phyloP scores from a whole-genome alignment of 2,329 filamentous ascomycete species.

The Pleoardoris graminearum region DNA sequence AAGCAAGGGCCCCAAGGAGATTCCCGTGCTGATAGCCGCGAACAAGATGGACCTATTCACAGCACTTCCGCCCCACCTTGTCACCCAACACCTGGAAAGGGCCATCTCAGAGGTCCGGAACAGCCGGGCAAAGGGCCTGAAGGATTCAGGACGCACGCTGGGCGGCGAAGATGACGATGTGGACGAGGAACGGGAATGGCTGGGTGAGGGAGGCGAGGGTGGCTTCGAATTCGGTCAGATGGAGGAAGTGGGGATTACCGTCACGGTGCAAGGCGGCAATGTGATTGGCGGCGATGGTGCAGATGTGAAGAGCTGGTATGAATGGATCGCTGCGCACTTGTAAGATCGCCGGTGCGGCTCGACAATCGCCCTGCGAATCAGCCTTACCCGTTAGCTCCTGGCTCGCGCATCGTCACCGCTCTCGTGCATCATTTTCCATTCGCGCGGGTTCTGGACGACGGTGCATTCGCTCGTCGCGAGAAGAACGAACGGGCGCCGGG shows the following conservation, averaged over 20 bases:
- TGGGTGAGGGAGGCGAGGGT: conserved; percentile 78
- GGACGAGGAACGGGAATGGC: conserved; percentile 76
- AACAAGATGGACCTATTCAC: conserved; percentile 98
- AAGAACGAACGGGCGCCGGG: neutral
- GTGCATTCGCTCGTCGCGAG: neutral
- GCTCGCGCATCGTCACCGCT: neutral
- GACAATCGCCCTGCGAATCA: conserved; percentile 3
- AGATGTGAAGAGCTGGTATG: conserved; percentile 84
- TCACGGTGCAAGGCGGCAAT: conserved; percentile 78
- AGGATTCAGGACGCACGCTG: conserved; percentile 77
- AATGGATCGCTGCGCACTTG: conserved; percentile 80
- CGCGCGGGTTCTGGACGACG: neutral
- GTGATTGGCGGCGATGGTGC: conserved; percentile 64
- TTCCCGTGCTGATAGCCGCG: conserved; percentile 81
- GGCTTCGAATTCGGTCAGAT: conserved; percentile 81
- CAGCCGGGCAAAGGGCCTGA: conserved; percentile 74
- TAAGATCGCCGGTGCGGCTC: conserved; percentile 43
- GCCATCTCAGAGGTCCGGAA: conserved; percentile 79
- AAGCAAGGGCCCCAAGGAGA: conserved; percentile 60
- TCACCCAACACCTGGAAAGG: conserved; percentile 73
- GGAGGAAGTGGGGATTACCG: conserved; percentile 77
- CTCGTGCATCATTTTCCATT: neutral
- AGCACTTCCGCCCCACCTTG: conserved; percentile 76
- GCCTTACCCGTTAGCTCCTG: conserved; percentile 4
- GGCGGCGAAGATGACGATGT: conserved; percentile 54